phyloP scores from a whole-genome alignment of 148 eudicot genomes.

The Arctostaphylos glauca region DNA sequence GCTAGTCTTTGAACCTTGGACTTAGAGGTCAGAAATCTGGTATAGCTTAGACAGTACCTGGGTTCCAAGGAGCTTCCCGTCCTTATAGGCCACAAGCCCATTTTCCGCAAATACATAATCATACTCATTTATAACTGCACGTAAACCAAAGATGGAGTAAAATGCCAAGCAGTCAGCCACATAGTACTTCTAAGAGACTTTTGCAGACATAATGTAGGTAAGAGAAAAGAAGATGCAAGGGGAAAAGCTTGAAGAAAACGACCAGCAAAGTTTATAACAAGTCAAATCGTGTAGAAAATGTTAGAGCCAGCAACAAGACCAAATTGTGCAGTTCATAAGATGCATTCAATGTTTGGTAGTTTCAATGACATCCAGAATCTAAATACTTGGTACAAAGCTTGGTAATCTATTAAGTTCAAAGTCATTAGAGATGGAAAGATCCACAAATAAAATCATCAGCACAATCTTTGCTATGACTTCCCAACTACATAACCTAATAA shows the following conservation, averaged over 20 bases:
- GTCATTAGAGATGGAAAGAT: background rate
- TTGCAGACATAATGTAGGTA: background rate
- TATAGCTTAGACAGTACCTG: slow-evolving; percentile 45
- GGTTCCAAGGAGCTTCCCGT: slow-evolving; percentile 68
- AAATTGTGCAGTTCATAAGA: background rate
- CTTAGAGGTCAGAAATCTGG: background rate
- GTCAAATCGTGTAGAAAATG: background rate
- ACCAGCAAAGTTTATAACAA: background rate
- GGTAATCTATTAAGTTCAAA: background rate
- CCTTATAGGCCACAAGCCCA: slow-evolving; percentile 91
- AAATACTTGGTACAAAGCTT: background rate
- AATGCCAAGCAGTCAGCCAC: background rate
- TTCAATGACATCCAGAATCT: too few relatives aligned
- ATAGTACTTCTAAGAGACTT: background rate
- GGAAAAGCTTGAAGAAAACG: background rate
- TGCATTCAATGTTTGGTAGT: background rate
- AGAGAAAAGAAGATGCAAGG: background rate
- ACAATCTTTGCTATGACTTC: background rate
- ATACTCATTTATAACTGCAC: slow-evolving; percentile 76
- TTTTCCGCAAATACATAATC: slow-evolving; percentile 91
- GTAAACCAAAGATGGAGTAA: background rate
- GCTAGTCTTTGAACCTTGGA: background rate
- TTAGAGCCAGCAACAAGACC: background rate
- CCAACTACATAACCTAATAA: background rate
- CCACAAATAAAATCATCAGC: background rate